These are phyloP conservation scores for Yamadazyma mexicana DNA, from an alignment of 1,139 yeast genomes.

Conservation along the genomic window DNA sequence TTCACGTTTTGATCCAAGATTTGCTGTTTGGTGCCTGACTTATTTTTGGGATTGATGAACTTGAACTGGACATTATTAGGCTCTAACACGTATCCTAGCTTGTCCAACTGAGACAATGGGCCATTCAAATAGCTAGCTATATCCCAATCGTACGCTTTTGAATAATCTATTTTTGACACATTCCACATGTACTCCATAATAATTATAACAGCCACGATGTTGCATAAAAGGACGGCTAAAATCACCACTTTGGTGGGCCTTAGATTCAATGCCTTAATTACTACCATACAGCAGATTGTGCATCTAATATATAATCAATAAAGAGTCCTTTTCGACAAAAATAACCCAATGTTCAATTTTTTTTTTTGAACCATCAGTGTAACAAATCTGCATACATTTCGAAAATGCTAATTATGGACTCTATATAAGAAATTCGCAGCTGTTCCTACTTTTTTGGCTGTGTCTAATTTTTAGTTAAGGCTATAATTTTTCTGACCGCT, in stretches of 20 bases:
- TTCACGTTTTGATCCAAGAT: slow-evolving; percentile 34
- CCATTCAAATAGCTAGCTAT: not conserved
- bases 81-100: slow-evolving; percentile 11
- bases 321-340: too few relatives aligned
- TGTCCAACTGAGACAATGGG: slow-evolving; percentile 1
- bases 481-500: too few relatives aligned
- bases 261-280: slow-evolving; percentile 15
- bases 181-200: slow-evolving; percentile 10
- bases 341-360: too few relatives aligned
- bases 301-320: not conserved
- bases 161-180: slow-evolving; percentile 11
- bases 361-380: too few relatives aligned
- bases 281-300: not conserved
- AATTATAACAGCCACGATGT: slow-evolving; percentile 12
- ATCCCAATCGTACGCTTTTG: slow-evolving; percentile 2
- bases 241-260: slow-evolving; percentile 12
- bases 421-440: slow-evolving; percentile 1
- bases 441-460: not conserved
- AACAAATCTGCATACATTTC: not conserved
- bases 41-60: slow-evolving; percentile 30
- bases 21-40: slow-evolving; percentile 27
- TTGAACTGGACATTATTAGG: slow-evolving; percentile 34
- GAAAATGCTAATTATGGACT: too few relatives aligned
- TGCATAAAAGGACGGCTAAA: slow-evolving; percentile 11
- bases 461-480: too few relatives aligned